Conservation (phyloP, 805 yeast species). For the Wickerhamiella australiensis region DNA sequence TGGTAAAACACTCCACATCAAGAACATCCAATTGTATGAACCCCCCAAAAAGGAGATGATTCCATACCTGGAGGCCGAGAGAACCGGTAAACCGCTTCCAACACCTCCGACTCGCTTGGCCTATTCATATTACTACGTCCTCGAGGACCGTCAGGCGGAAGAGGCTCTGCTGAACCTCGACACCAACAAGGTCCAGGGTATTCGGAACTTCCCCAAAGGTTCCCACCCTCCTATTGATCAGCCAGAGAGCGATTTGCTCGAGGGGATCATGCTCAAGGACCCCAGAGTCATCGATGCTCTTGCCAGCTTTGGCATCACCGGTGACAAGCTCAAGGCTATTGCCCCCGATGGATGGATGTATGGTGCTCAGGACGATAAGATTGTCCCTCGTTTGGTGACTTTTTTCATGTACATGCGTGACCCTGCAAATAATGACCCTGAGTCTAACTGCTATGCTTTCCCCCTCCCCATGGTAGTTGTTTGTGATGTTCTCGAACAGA, state of each 20-base stretch:
- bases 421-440: constrained; percentile 38
- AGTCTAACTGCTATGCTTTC: constrained; percentile 49
- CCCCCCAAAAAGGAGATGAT: constrained; percentile 70
- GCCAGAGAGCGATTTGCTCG: constrained; percentile 27
- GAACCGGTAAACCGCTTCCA: constrained; percentile 34
- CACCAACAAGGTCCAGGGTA: constrained; percentile 48
- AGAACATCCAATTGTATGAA: constrained; percentile 33
- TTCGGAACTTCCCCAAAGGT: constrained; percentile 45
- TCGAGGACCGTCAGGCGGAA: constrained; percentile 39
- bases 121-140: constrained; percentile 52
- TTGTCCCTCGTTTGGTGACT: constrained; percentile 37
- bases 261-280: constrained; percentile 38
- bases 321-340: constrained; percentile 16
- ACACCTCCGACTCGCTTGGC: constrained; percentile 56
- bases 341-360: constrained; percentile 50
- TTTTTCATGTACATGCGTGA: constrained; percentile 64
- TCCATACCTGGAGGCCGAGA: constrained; percentile 56
- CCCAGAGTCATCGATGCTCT: constrained; percentile 87
- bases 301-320: constrained; percentile 57
- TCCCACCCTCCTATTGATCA: constrained; percentile 61
- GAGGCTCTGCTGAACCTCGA: constrained; percentile 62
- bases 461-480: constrained; percentile 68
- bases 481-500: constrained; percentile 46
- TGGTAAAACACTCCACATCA: constrained; percentile 27
- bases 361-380: constrained; percentile 53